Evolutionary conservation across 1,284 basidiomycete genomes (phyloP).

Genomic region (Wallemia ichthyophaga): DNA sequence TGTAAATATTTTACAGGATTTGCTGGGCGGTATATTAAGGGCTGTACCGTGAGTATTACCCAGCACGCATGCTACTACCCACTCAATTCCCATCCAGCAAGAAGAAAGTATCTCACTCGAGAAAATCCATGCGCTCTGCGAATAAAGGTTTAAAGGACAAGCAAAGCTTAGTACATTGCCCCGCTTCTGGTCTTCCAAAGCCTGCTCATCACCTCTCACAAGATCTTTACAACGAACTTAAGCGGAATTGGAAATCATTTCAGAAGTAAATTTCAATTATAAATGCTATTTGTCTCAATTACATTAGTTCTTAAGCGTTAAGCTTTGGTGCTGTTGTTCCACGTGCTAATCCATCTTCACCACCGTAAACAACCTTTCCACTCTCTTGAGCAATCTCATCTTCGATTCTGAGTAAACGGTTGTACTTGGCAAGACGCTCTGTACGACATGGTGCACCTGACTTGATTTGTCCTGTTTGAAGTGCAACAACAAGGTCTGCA

Average conservation of each 20-base stretch:
- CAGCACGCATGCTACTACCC: neutral
- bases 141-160: slow-evolving; percentile 84
- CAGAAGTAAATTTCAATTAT: neutral
- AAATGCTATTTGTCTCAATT: neutral
- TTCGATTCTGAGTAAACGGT: slow-evolving; percentile 10
- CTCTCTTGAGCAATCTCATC: slow-evolving; percentile 10
- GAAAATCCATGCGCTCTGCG: slow-evolving; percentile 77
- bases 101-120: slow-evolving; percentile 70
- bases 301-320: neutral
- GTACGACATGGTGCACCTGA: slow-evolving; percentile 80
- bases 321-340: neutral
- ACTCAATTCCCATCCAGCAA: slow-evolving; percentile 20
- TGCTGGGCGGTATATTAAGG: neutral
- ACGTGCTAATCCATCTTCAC: neutral
- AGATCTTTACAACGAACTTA: slow-evolving; percentile 50
- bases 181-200: slow-evolving; percentile 67
- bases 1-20: neutral
- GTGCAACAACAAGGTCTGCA: slow-evolving; percentile 81
- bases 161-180: slow-evolving; percentile 63
- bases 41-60: neutral
- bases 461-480: slow-evolving; percentile 85
- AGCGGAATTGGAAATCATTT: slow-evolving; percentile 22
- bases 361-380: slow-evolving; percentile 1
- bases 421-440: slow-evolving; percentile 62
- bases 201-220: slow-evolving; percentile 67